phyloP scores from a whole-genome alignment of 257 asterid genomes.

The Jasminum sambac region DNA sequence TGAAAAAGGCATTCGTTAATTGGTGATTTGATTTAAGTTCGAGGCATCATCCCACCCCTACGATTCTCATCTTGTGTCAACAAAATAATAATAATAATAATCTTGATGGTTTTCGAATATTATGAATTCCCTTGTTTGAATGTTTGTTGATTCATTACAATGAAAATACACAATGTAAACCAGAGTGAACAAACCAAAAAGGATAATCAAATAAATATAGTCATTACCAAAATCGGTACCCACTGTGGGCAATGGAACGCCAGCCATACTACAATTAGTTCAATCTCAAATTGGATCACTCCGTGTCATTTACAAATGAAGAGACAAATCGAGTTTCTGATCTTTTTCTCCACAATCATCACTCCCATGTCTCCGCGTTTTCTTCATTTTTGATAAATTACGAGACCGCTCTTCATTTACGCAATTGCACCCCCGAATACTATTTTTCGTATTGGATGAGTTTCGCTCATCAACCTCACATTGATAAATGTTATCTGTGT shows the following conservation, averaged over 20 bases:
- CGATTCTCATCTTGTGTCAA: too few species aligned
- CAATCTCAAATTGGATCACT: background rate
- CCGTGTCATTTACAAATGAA: conserved; percentile 52
- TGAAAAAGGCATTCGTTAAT: too few species aligned
- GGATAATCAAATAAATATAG: background rate
- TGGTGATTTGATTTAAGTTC: too few species aligned
- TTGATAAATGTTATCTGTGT: conserved; percentile 23
- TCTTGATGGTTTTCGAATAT: too few species aligned
- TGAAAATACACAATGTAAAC: too few species aligned
- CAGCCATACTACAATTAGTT: background rate
- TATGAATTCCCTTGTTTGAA: too few species aligned
- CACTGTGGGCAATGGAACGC: too few species aligned
- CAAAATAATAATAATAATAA: too few species aligned
- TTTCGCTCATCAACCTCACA: conserved; percentile 40
- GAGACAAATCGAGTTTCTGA: conserved; percentile 78
- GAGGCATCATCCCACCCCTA: too few species aligned
- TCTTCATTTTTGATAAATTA: background rate
- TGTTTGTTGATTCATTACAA: too few species aligned
- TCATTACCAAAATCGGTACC: background rate
- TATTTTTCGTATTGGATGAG: conserved; percentile 42
- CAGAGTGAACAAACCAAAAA: background rate
- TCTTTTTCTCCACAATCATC: conserved; percentile 29
- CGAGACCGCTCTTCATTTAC: conserved; percentile 25
- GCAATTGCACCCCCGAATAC: conserved; percentile 18
- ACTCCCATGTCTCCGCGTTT: conserved; percentile 21